A percentile compares a stretch with the other conserved stretches of the same genome.
phyloP scores from a whole-genome alignment of 768 basidiomycete genomes.

The Mycena rosella region DNA sequence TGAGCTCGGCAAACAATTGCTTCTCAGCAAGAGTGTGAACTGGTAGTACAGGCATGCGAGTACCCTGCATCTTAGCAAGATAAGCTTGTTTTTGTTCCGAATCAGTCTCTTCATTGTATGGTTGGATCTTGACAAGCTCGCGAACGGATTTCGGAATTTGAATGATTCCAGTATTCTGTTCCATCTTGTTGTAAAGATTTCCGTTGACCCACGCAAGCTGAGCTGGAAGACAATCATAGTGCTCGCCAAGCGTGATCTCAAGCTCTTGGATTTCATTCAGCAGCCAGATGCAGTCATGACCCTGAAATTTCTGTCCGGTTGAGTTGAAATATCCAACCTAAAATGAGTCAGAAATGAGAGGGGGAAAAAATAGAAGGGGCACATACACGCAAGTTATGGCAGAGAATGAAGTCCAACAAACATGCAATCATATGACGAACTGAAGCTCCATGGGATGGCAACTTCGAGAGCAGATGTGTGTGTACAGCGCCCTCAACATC shows the following conservation, averaged over 20 bases:
- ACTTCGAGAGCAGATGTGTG: too few species aligned
- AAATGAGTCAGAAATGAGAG: too few species aligned
- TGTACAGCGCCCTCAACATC: too few species aligned
- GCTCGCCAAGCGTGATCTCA: slow-evolving; percentile 8
- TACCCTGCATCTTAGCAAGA: slow-evolving; percentile 40
- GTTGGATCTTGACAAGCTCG: slow-evolving; percentile 13
- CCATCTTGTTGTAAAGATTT: slow-evolving; percentile 21
- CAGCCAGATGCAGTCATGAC: slow-evolving; percentile 21
- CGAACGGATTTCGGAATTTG: slow-evolving; percentile 18
- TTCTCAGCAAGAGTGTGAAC: slow-evolving; percentile 40
- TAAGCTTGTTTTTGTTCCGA: slow-evolving; percentile 17
- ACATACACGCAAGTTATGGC: too few species aligned
- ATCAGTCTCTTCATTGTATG: slow-evolving; percentile 13
- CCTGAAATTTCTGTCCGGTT: slow-evolving; percentile 7
- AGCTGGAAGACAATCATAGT: background rate
- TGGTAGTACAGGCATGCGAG: slow-evolving; percentile 41
- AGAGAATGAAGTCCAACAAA: too few species aligned
- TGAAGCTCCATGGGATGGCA: too few species aligned
- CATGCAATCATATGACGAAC: too few species aligned
- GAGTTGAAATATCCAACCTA: slow-evolving; percentile 3
- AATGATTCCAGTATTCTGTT: slow-evolving; percentile 21
- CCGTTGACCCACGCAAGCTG: slow-evolving; percentile 30
- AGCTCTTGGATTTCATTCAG: slow-evolving; percentile 22
- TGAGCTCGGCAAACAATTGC: slow-evolving; percentile 42
- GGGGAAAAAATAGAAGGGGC: too few species aligned